Conservation (phyloP, 2,329 filamentous ascomycete species). For the Aureobasidium uvarum region DNA sequence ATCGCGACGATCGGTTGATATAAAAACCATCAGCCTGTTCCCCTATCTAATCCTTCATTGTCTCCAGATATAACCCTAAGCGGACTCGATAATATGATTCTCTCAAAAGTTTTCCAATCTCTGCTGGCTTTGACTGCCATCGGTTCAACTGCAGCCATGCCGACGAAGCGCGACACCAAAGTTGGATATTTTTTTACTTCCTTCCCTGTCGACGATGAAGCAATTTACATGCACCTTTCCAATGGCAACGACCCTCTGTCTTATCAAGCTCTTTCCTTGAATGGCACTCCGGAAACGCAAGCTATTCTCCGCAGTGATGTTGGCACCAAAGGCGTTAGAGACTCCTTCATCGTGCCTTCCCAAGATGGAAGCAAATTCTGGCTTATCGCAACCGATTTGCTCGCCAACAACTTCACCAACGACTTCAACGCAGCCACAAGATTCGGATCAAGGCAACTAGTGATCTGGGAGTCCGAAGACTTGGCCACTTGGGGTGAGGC, state of each 20-base stretch:
- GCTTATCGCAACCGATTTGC: constrained; percentile 7
- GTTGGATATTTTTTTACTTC: constrained; percentile 9
- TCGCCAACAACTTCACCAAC: constrained; percentile 15
- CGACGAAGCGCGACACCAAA: constrained; percentile 9
- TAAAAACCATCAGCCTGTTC: constrained; percentile 18
- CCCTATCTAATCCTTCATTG: not conserved
- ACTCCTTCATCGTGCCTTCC: constrained; percentile 14
- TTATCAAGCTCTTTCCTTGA: constrained; percentile 9
- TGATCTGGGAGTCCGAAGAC: constrained; percentile 9
- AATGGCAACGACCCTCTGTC: constrained; percentile 9
- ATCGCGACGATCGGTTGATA: constrained; percentile 11
- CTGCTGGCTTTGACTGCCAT: constrained; percentile 9
- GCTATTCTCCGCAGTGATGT: constrained; percentile 10
- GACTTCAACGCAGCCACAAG: constrained; percentile 16
- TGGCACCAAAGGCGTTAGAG: constrained; percentile 4
- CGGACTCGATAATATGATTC: not conserved
- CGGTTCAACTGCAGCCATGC: not conserved
- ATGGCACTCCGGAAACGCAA: not conserved
- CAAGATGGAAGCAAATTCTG: constrained; percentile 13
- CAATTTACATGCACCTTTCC: constrained; percentile 1
- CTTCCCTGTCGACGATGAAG: constrained; percentile 10
- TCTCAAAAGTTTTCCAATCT: not conserved
- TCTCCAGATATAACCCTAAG: not conserved
- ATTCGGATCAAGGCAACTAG: constrained; percentile 3
- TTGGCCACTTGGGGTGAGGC: not conserved